Percentiles rank a stretch among this genome's conserved stretches.
Evolutionary conservation across 768 basidiomycete species (phyloP).

Genomic region (Suillus hirtellus): DNA sequence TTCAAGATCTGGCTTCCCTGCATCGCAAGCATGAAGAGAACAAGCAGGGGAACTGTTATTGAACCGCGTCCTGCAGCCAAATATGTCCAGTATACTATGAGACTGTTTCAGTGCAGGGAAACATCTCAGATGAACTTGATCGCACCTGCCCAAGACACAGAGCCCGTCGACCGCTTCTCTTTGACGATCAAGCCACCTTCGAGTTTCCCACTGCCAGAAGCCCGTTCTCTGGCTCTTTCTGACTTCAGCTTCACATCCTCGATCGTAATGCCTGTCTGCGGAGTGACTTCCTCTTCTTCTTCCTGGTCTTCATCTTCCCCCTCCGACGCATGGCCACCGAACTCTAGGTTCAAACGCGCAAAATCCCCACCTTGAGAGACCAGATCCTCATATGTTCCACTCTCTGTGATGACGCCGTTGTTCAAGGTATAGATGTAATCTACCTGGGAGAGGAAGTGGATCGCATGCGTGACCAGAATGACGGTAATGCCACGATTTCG

Average conservation of each 20-base stretch:
- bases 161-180: slow-evolving; percentile 67
- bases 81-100: slow-evolving; percentile 61
- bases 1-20: slow-evolving; percentile 62
- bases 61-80: slow-evolving; percentile 54
- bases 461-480: slow-evolving; percentile 55
- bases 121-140: slow-evolving; percentile 1
- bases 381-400: slow-evolving; percentile 55
- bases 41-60: slow-evolving; percentile 50
- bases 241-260: slow-evolving; percentile 41
- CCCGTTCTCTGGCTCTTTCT: slow-evolving; percentile 32
- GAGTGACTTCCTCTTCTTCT: slow-evolving; percentile 17
- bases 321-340: slow-evolving; percentile 49
- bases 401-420: slow-evolving; percentile 45
- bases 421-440: slow-evolving; percentile 52
- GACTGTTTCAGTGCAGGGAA: not conserved
- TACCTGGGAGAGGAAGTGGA: slow-evolving; percentile 53
- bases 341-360: slow-evolving; percentile 57
- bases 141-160: slow-evolving; percentile 51
- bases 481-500: slow-evolving; percentile 49
- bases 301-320: slow-evolving; percentile 31
- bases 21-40: slow-evolving; percentile 55
- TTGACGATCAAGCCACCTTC: slow-evolving; percentile 68
- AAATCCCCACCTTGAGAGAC: slow-evolving; percentile 52
- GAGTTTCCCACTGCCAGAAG: slow-evolving; percentile 58
- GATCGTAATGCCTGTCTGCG: slow-evolving; percentile 20